phyloP scores from a whole-genome alignment of 345 rosid species.

The Corchorus capsularis region DNA sequence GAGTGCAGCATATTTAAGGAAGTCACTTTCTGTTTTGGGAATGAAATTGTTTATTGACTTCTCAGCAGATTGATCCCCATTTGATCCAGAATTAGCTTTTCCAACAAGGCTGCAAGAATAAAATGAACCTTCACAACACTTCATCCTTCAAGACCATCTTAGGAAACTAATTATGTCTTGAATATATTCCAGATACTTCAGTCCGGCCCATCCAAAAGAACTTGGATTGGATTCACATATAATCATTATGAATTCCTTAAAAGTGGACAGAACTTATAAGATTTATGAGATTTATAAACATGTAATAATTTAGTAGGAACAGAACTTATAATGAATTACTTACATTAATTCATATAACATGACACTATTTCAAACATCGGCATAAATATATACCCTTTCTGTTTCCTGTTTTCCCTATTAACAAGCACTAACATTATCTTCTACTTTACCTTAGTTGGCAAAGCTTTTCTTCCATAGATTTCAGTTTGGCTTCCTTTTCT shows the following conservation, averaged over 20 bases:
- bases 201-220: not conserved
- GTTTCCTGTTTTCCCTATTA: no score
- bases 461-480: conserved; percentile 66
- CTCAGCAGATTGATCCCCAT: conserved; percentile 65
- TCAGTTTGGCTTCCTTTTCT: conserved; percentile 40
- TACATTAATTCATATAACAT: no score
- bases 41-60: conserved; percentile 61
- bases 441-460: conserved; percentile 58
- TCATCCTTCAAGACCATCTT: not conserved
- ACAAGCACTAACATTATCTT: no score
- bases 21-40: conserved; percentile 91
- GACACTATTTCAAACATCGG: no score
- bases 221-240: not conserved
- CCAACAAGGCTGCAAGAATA: conserved; percentile 64
- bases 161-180: not conserved
- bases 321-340: no score
- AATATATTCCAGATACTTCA: not conserved
- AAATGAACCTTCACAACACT: not conserved
- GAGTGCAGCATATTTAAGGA: conserved; percentile 80
- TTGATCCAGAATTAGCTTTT: conserved; percentile 73
- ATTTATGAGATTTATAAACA: not conserved
- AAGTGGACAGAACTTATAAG: not conserved
- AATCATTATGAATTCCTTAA: not conserved
- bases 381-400: no score
- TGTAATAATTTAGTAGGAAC: no score